A percentile compares a stretch with the other conserved stretches of the same genome.
These are phyloP conservation scores for Coemansia interrupta DNA, from an alignment of 192 early-diverging fungal species.

Conservation along the genomic window DNA sequence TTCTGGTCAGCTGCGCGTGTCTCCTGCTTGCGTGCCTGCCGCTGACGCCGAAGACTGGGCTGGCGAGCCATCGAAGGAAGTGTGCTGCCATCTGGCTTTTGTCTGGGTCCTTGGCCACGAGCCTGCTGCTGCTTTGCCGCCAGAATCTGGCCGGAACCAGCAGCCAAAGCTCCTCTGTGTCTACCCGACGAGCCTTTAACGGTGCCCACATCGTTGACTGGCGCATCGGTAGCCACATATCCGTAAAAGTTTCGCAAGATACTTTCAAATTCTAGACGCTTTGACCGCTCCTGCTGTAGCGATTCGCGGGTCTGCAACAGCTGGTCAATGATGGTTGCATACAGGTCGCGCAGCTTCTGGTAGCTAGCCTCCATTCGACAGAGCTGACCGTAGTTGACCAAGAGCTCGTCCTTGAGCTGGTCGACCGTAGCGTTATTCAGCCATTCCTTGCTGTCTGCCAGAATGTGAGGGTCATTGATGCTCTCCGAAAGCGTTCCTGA, in stretches of 20 bases:
- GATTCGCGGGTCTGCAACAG: constrained; percentile 37
- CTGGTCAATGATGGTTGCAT: constrained; percentile 44
- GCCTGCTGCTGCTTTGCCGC: constrained; percentile 6
- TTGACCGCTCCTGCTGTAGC: constrained; percentile 40
- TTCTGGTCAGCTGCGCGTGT: constrained; percentile 13
- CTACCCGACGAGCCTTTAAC: neutral
- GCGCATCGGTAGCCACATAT: constrained; percentile 13
- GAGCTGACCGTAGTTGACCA: constrained; percentile 48
- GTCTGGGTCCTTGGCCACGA: constrained; percentile 7
- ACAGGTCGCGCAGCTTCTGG: constrained; percentile 48
- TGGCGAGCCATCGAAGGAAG: constrained; percentile 15
- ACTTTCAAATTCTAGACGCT: constrained; percentile 28
- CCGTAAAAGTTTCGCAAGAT: constrained; percentile 43
- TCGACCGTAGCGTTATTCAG: constrained; percentile 26
- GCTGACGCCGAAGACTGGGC: constrained; percentile 31
- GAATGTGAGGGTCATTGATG: neutral
- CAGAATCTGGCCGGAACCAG: neutral
- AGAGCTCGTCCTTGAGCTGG: constrained; percentile 47
- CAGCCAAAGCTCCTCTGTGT: neutral
- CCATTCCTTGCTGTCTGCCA: constrained; percentile 33
- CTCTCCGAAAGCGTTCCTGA: neutral
- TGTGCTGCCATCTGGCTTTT: neutral
- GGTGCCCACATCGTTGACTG: neutral
- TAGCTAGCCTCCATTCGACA: constrained; percentile 49
- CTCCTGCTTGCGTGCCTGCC: constrained; percentile 21